Evolutionary conservation across 495 filamentous ascomycete species (phyloP), one percentile per base, ranked within the genome.

Genomic region (Polyplosphaeria fusca): DNA sequence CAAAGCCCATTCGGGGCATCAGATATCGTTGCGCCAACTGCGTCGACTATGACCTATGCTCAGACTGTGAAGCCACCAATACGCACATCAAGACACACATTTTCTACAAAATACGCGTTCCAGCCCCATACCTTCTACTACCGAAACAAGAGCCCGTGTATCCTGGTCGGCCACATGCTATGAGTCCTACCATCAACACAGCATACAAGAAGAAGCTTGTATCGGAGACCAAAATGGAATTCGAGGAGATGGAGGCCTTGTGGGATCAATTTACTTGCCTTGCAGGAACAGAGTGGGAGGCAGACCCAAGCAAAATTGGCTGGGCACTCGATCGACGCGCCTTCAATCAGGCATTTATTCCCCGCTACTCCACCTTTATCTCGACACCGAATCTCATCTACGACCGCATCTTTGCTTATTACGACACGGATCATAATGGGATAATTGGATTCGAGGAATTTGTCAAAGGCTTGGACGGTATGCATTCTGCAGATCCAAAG

Each of bases 211-310:
- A 80, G 44, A 48, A 82, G 47, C 75, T 95, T 46, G 81, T 81
- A 22, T 77, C 79, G 32, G 84, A 88, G 23, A 89, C 87, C 14
- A 82, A 79, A 14, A 91, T 91, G 58, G 89, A 95, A 67, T 79
- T 81, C 27, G 82, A 86, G 2, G 88, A 95, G 67, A 71, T 97
- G 2, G 90, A 97, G 70, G 93, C 90, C 25, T 81, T 93, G 24
- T 97, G 89, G 86, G 92, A 96, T 63, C 94, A 96, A 64, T 97
- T 94, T 79, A 88, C 86, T 7, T 96, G 89, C 58, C 81, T 96
- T 63, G 93, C 93, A 9, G 89, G 86, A 57, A 84, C 83, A 11
- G 85, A 91, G 66, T 96, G 87, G 85, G 70, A 80, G n/a, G 79
- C 86, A 18, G 91, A 96, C 65, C 89, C 90, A 0, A 82, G 87